Conservation (phyloP, 768 basidiomycete species). For the Coprinellus micaceus region DNA sequence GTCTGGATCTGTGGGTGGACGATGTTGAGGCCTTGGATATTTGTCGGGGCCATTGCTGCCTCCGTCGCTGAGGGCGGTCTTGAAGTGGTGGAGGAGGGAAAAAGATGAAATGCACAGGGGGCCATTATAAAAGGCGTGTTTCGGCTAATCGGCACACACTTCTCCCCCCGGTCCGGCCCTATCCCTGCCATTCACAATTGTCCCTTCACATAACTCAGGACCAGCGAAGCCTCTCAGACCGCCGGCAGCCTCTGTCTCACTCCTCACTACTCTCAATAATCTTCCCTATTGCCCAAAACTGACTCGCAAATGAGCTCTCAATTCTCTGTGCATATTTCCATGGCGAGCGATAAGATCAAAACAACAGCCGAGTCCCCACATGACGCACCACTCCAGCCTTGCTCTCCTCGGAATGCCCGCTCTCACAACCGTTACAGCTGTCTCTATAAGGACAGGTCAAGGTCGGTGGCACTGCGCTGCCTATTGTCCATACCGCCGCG, state of each 20-base stretch:
- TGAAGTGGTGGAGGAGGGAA: constrained; percentile 9
- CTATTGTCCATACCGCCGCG: not conserved
- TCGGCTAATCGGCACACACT: not conserved
- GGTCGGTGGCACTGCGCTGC: not conserved
- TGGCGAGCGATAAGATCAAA: not conserved
- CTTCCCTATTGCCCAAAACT: not conserved
- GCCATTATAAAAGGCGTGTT: not conserved
- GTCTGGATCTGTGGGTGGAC: constrained; percentile 51
- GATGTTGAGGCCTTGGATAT: constrained; percentile 78
- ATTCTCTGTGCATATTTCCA: not conserved
- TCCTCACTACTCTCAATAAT: not conserved
- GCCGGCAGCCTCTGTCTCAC: not conserved
- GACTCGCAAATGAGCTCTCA: not conserved
- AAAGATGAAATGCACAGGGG: not conserved
- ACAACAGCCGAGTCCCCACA: not conserved
- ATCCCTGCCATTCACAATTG: not conserved
- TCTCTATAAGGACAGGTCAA: not conserved
- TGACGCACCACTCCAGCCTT: constrained; percentile 1
- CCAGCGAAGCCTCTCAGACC: not conserved
- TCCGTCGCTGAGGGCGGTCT: constrained; percentile 6
- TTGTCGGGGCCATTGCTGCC: constrained; percentile 52
- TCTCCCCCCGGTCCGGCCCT: not conserved
- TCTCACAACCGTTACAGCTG: not conserved
- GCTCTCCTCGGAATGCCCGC: not conserved
- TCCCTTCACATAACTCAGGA: not conserved